Base-by-base conservation (phyloP, 208 protist genomes). In the Lotmaria passim region DNA sequence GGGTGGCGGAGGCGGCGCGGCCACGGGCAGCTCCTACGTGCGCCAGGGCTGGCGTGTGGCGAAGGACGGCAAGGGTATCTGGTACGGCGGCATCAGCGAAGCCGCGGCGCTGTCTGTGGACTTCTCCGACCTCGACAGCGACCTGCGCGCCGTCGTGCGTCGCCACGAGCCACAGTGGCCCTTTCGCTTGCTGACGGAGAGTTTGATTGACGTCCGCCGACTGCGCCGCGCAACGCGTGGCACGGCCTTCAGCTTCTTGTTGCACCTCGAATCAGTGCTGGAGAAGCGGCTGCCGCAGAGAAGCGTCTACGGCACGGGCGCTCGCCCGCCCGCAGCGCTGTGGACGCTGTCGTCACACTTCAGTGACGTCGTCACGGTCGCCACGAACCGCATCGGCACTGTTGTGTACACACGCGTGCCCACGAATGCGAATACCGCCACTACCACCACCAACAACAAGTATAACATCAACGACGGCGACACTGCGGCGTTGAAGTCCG, bases 261-360 rank as follows among this genome's bases (percentile, higher is more conserved):
- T 91, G 56, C 58, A 79, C 6, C 65, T 95, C 19, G 82, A 89
- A 70, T 60, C 69, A 0, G 51, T 75, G 12, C 73, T 95, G 28
- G 63, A 75, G 47, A 61, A 66, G 43, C 80, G 86, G 19, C 75
- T 66, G 52, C 75, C 64, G 21, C 78, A 77, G 28, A 41, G 69
- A 47, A 59, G 59, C 12, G 59, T 81, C 17, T 66, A 56, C 59
- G 69, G 73, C 43, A 73, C 57, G 34, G 57, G 61, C 6, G 51
- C 58, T 0, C 39, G 81, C 17, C 61, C 73, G 4, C 85, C 90
- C 3, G 71, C 85, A n/a, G 87, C 87, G 4, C 77, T 84, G 28
- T 96, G 91, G 89, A 96, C 88, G 34, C 71, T 96, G 41, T 96
- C 91, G 2, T 79, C 78, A 3, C 83, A 88, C 66, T 94, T 89